Evolutionary conservation across 257 asterid species (phyloP), one percentile per base, ranked within the genome.

Genomic region (Perilla frutescens): DNA sequence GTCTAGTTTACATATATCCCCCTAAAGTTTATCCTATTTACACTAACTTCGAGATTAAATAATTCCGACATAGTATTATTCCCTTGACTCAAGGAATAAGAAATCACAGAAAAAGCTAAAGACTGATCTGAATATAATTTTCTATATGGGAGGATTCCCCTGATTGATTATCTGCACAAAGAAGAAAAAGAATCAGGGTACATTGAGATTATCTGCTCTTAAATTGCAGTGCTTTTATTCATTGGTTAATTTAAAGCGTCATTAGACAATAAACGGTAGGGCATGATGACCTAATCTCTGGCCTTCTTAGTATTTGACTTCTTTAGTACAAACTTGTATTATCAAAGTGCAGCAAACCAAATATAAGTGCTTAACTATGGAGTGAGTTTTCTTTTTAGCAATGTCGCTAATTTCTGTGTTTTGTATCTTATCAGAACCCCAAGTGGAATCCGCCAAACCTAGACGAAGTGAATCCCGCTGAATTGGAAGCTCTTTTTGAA

Each of bases 381-480:
- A n/a, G 50, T 39, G 32, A 37, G 44, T 48, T 68, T 55, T 58
- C 26, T 68, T 55, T 58, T n/a, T 68, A 7, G 53, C 61, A 15
- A 20, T 32, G 20, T 66, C 56, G 40, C 74, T 68, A 41, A 70
- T 49, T 26, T 7, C 47, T 63, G 7, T 6, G 67, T 12, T 71
- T 41, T 61, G 72, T 8, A 62, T 72, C 29, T 69, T 72, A 70
- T 53, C 91, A 94, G 98, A 88, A 91, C 73, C 98, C 98, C 11
- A 90, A 85, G 77, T 94, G 98, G 98, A 79, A 79, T 43, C 98
- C 98, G 1, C 77, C 93, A 32, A 86, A 86, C 85, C 82, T 88
- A 81, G 96, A 87, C 34, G 96, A 88, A 66, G 95, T 94, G 66
- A 77, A 83, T 41, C 31, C 71, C 60, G 47, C 80, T 14, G 98